Percentiles rank a stretch among this genome's conserved stretches.
phyloP scores from a whole-genome alignment of 305 asterid species.

The Ilex paraguariensis region DNA sequence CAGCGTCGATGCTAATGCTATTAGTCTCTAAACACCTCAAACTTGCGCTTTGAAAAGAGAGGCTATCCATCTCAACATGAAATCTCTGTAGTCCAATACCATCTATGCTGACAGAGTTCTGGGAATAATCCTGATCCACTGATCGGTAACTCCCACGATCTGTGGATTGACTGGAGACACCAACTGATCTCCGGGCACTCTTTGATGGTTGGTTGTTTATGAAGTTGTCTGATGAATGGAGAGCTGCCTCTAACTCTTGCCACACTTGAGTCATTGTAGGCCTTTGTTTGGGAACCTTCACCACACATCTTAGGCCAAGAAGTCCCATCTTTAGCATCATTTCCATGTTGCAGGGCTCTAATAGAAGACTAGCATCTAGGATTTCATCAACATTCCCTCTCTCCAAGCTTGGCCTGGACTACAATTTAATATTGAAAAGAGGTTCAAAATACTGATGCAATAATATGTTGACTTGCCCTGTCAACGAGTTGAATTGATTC shows the following conservation, averaged over 20 bases:
- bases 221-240: slow-evolving; percentile 14
- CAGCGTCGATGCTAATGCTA: slow-evolving; percentile 33
- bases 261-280: slow-evolving; percentile 65
- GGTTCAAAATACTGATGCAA: background rate
- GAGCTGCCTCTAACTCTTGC: slow-evolving; percentile 53
- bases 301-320: slow-evolving; percentile 59
- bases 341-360: slow-evolving; percentile 54
- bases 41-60: slow-evolving; percentile 49
- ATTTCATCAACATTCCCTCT: slow-evolving; percentile 50
- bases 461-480: background rate
- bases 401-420: slow-evolving; percentile 67
- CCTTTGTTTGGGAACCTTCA: slow-evolving; percentile 55
- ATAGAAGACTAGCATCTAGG: slow-evolving; percentile 48
- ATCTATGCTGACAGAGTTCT: slow-evolving; percentile 45
- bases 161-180: slow-evolving; percentile 10
- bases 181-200: slow-evolving; percentile 2
- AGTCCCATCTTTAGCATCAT: slow-evolving; percentile 69
- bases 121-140: slow-evolving; percentile 23
- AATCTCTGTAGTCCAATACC: slow-evolving; percentile 57
- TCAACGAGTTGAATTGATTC: too few species aligned
- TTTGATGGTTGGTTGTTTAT: slow-evolving; percentile 4
- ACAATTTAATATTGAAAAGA: slow-evolving; percentile 10
- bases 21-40: slow-evolving; percentile 57
- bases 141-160: background rate
- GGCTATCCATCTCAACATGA: slow-evolving; percentile 45